These are phyloP conservation scores for Taxillus chinensis DNA, from an alignment of 164 flowering plant genomes.

Conservation along the genomic window DNA sequence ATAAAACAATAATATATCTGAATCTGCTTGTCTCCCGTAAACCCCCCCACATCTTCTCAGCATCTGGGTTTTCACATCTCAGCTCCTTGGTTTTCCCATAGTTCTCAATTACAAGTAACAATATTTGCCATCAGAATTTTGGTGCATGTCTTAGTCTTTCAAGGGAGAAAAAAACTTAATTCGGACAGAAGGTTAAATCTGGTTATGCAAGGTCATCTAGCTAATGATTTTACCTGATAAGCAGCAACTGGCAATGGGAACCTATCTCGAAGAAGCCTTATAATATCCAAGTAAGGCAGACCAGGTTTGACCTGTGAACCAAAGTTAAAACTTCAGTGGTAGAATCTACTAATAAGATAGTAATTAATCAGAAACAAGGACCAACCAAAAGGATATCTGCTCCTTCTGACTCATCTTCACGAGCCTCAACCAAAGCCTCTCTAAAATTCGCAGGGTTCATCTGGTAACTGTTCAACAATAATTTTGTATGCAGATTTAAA, in stretches of 20 bases:
- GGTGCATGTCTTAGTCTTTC: no score
- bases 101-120: no score
- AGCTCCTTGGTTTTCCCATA: no score
- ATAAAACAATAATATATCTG: no score
- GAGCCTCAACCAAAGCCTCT: conserved; percentile 76
- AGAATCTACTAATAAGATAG: not conserved
- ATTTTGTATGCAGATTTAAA: no score
- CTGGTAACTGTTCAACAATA: conserved; percentile 51
- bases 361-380: conserved; percentile 6
- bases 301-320: conserved; percentile 80
- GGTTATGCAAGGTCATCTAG: not conserved
- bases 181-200: not conserved
- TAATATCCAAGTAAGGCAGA: conserved; percentile 83
- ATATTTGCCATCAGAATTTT: no score
- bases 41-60: no score
- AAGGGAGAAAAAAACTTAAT: not conserved
- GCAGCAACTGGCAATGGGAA: conserved; percentile 91
- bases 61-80: no score
- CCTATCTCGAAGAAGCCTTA: conserved; percentile 74
- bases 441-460: conserved; percentile 97
- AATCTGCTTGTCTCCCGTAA: no score
- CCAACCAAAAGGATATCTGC: conserved; percentile 91
- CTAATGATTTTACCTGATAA: conserved; percentile 57
- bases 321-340: conserved; percentile 6
- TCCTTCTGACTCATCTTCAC: conserved; percentile 82